Base-by-base conservation (phyloP, 306 rosid species). In the Acacia confusa region DNA sequence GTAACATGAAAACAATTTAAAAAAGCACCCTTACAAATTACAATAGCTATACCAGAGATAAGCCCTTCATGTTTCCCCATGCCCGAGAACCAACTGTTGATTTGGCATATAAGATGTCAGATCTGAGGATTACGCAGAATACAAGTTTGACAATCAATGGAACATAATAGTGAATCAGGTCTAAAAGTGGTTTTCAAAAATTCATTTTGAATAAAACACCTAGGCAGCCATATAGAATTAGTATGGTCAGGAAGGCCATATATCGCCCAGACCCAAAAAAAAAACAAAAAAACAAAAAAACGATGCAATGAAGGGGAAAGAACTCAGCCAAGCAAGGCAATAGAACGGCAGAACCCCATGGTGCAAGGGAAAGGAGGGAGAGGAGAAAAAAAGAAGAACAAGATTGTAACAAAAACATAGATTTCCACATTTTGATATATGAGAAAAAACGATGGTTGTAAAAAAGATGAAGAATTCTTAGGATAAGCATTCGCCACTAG, bases 41-140 rank as follows among this genome's bases (percentile, higher is more conserved):
- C 44, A 68, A 78, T 52, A 61, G 72, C 72, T 50, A 87, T 94
- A 94, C 98, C 98, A 94, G 79, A 79, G 97, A 91, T 86, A 83
- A 90, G 48, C 97, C 97, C 83, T 84, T 88, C 47, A 82, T 77
- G 89, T 92, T 75, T 88, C 91, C 91, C 97, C 98, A 92, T 60
- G 97, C 98, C 82, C 98, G 87, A 88, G 97, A 94, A 86, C 90
- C 88, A 90, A 94, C 97, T 92, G 95, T 48, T 27, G 64, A 84
- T 79, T 82, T 76, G 84, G 84, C 50, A 77, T 45, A 36, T 22
- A 82, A 76, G 82, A 20, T 70, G 84, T 38, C 86, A 84, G 67
- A 81, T 72, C 75, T 48, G 65, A 79, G 57, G 60, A 69, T 48
- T 30, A 72, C 20, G 43, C 48, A 81, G 57, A 24, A 52, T 52